Percentiles rank a stretch among this genome's conserved stretches.
Conservation (phyloP, 148 eudicot species). For the Nepenthes gracilis region DNA sequence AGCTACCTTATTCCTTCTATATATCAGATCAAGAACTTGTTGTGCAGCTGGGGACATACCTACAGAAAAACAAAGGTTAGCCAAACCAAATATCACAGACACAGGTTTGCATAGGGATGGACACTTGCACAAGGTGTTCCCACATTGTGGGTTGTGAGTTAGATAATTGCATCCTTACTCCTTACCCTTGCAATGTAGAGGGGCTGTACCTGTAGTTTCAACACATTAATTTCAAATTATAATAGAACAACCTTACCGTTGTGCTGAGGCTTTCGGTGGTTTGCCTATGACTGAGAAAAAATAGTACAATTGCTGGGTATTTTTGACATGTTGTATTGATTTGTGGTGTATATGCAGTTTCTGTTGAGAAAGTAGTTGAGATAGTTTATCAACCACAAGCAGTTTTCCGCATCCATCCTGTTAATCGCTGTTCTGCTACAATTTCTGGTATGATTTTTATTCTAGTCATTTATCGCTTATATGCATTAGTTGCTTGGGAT, state of each 20-base stretch:
- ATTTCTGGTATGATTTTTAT: constrained; percentile 49
- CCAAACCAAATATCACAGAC: background rate
- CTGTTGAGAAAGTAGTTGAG: constrained; percentile 90
- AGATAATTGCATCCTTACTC: too few relatives aligned
- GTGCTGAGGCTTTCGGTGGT: background rate
- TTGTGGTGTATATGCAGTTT: constrained; percentile 38
- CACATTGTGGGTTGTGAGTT: too few relatives aligned
- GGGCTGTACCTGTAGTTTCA: too few relatives aligned
- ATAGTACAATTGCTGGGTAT: background rate
- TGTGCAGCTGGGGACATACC: constrained; percentile 55
- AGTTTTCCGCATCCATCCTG: constrained; percentile 89
- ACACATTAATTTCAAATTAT: background rate
- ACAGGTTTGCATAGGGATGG: too few relatives aligned
- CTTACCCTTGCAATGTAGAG: too few relatives aligned
- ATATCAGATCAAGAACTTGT: constrained; percentile 79
- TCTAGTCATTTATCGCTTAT: background rate
- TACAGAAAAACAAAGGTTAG: constrained; percentile 78
- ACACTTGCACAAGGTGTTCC: too few relatives aligned
- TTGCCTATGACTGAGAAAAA: background rate
- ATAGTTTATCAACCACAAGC: constrained; percentile 97
- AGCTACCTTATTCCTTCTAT: constrained; percentile 83
- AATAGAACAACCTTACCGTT: background rate
- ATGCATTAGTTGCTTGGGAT: background rate
- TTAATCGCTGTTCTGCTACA: constrained; percentile 89
- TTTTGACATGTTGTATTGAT: constrained; percentile 3